Evolutionary conservation across 305 asterid genomes (phyloP).

Genomic region (Ilex paraguariensis): DNA sequence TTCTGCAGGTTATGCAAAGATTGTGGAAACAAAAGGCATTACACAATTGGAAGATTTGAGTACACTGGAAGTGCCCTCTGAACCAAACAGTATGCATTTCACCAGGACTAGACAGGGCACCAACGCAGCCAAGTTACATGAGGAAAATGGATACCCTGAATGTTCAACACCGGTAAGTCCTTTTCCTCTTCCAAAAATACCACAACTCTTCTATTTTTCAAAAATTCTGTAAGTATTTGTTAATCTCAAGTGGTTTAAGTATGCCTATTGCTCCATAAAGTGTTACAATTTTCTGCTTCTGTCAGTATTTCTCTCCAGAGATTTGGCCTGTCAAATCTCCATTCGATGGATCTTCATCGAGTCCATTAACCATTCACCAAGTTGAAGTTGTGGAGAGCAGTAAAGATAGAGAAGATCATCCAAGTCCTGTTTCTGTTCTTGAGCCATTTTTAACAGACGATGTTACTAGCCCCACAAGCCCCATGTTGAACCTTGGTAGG

Average conservation of each 20-base stretch:
- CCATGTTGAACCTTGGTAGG: constrained; percentile 37
- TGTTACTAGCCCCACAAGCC: constrained; percentile 44
- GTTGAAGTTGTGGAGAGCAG: constrained; percentile 23
- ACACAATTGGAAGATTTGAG: constrained; percentile 6
- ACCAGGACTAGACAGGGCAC: constrained; percentile 13
- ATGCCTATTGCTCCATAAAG: neutral
- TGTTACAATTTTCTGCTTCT: constrained; percentile 14
- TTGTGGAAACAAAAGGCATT: constrained; percentile 12
- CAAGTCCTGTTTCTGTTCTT: constrained; percentile 88
- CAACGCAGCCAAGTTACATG: constrained; percentile 11
- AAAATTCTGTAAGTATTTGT: neutral
- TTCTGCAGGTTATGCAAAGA: constrained; percentile 33
- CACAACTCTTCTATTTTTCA: no score
- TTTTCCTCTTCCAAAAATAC: neutral
- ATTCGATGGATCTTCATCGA: constrained; percentile 34
- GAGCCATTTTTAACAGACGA: constrained; percentile 59
- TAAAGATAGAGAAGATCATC: constrained; percentile 61
- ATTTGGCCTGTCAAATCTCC: constrained; percentile 35
- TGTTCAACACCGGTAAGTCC: constrained; percentile 31
- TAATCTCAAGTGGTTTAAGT: neutral
- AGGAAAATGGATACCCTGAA: constrained; percentile 20
- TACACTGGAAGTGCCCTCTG: constrained; percentile 13
- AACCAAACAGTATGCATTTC: constrained; percentile 7
- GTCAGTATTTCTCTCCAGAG: constrained; percentile 42
- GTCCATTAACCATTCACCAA: constrained; percentile 28